phyloP scores from a whole-genome alignment of 495 filamentous ascomycete genomes.

The Geoglossum glabrum region DNA sequence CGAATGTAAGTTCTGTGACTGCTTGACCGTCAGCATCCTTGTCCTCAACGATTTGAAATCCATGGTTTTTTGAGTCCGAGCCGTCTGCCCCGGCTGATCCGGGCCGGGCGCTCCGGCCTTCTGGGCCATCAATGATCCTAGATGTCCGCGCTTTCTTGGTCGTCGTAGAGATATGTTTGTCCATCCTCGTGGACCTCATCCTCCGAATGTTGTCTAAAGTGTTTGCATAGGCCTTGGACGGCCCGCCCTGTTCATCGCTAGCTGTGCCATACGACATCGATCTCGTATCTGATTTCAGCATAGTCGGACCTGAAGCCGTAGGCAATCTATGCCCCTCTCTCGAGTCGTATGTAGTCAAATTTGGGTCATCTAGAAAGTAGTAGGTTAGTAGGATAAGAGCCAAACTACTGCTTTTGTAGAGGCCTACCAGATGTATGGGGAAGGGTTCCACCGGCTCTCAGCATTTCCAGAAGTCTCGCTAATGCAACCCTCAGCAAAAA shows the following conservation, averaged over 20 bases:
- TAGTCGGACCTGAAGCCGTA: slow-evolving; percentile 19
- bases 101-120: slow-evolving; percentile 54
- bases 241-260: slow-evolving; percentile 23
- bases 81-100: slow-evolving; percentile 58
- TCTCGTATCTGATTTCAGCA: slow-evolving; percentile 42
- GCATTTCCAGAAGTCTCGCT: slow-evolving; percentile 69
- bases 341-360: slow-evolving; percentile 43
- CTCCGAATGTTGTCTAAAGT: slow-evolving; percentile 88
- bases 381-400: slow-evolving; percentile 7
- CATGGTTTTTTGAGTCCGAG: slow-evolving; percentile 32
- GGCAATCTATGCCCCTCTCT: slow-evolving; percentile 37
- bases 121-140: slow-evolving; percentile 78
- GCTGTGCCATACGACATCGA: slow-evolving; percentile 53
- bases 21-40: slow-evolving; percentile 51
- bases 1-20: slow-evolving; percentile 61
- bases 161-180: slow-evolving; percentile 79
- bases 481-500: slow-evolving; percentile 83
- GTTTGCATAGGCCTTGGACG: slow-evolving; percentile 75
- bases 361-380: slow-evolving; percentile 42
- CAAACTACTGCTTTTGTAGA: background rate
- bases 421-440: slow-evolving; percentile 48
- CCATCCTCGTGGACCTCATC: slow-evolving; percentile 77
- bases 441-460: slow-evolving; percentile 62
- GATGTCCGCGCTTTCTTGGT: slow-evolving; percentile 79
- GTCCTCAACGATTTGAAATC: slow-evolving; percentile 75